Base-by-base conservation (phyloP, 2,329 filamentous ascomycete genomes). In the Ceratocystis destructans region DNA sequence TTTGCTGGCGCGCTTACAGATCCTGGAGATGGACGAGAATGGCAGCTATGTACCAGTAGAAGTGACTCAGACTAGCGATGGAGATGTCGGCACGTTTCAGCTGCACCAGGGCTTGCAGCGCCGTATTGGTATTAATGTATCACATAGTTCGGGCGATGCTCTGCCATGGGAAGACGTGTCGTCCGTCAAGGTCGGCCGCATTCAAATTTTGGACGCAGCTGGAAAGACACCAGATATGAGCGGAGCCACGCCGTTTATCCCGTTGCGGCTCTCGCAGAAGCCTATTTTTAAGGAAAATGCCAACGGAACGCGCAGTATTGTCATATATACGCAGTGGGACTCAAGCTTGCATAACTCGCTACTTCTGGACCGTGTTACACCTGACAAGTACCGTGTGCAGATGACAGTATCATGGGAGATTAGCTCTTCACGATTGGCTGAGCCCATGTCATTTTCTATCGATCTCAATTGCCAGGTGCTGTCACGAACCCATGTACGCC, bases 81-180 rank as follows among this genome's bases (percentile, higher is more conserved):
- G 92, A 48, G 94, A 99, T 72, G 79, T 82, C n/a, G 94, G 94
- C 6, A 89, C 90, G 0, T 97, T 95, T 73, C 94, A 99, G 74
- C 81, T 99, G 41, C 94, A 96, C 72, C 94, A 99, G 76, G 94
- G 94, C 28, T 78, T 99, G 63, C 94, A 99, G 74, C 83, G 94
- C 64, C 86, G 94, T 1, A 86, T 99, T 64, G 85, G 89, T 5
- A 84, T 99, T 73, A 91, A 88, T 69, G 79, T 99, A n/a, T 90
- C 89, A 0, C 92, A 97, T 73, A 95, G 87, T 72, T 95, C 92
- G 4, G 92, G 91, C 17, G 89, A 96, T 69, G 85, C 86, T 8
- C 77, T 99, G 64, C 90, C 91, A 0, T 97, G 93, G 92, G 85
- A 93, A 69, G 88, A 94, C 69, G 84, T 96, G 25, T 84, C 82